Evolutionary conservation across 192 early-diverging fungal genomes (phyloP).

Genomic region (Gryganskiella cystojenkinii): DNA sequence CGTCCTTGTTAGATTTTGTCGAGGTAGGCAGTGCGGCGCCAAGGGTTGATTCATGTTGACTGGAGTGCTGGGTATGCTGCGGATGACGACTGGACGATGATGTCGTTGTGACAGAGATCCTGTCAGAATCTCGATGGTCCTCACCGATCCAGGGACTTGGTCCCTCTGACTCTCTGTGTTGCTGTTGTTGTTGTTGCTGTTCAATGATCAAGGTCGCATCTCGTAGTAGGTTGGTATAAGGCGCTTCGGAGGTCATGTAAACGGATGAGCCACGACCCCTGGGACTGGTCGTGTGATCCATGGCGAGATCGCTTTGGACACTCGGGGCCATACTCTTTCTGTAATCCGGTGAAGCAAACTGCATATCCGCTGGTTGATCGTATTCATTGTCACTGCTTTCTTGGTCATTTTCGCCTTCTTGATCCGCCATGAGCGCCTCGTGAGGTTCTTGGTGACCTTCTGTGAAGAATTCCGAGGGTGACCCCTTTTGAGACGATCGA

Average conservation of each 20-base stretch:
- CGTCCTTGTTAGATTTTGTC: background rate
- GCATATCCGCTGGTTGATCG: constrained; percentile 18
- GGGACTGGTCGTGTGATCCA: constrained; percentile 6
- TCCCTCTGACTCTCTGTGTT: background rate
- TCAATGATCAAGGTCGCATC: constrained; percentile 37
- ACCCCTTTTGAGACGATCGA: too few species aligned
- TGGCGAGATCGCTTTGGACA: constrained; percentile 20
- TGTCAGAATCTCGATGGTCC: background rate
- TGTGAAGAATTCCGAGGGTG: too few species aligned
- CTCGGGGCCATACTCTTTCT: constrained; percentile 35
- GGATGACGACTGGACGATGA: background rate
- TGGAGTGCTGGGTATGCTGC: background rate
- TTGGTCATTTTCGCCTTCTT: background rate
- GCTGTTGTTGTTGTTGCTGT: constrained; percentile 4
- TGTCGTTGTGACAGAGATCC: background rate
- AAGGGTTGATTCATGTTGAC: background rate
- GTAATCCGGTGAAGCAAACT: constrained; percentile 40
- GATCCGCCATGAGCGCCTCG: background rate
- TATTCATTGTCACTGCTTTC: background rate
- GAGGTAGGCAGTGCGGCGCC: background rate
- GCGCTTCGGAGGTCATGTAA: background rate
- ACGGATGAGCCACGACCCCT: constrained; percentile 10
- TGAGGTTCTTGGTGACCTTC: background rate
- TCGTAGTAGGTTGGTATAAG: constrained; percentile 30
- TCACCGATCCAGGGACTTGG: background rate